Conservation (phyloP, 2,329 filamentous ascomycete species). For the Sporothrix sp. region DNA sequence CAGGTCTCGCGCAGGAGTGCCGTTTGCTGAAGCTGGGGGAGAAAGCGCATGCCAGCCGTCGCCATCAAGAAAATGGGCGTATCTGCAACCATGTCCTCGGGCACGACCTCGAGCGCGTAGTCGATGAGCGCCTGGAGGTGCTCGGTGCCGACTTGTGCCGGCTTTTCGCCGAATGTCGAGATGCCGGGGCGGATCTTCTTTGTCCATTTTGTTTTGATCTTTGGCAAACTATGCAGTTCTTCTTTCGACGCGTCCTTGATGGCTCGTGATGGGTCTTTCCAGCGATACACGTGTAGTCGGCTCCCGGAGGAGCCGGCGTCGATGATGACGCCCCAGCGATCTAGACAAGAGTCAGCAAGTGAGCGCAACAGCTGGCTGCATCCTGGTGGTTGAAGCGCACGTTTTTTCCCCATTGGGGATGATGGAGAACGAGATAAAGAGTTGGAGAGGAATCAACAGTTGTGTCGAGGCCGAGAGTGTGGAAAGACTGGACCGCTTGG, state of each 20-base stretch:
- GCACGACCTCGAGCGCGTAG: conserved; percentile 72
- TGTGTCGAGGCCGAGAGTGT: too few species aligned
- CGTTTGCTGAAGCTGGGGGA: conserved; percentile 63
- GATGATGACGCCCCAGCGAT: conserved; percentile 83
- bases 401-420: conserved; percentile 13
- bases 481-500: background rate
- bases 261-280: conserved; percentile 67
- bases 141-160: conserved; percentile 66
- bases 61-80: conserved; percentile 94
- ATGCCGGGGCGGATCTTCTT: conserved; percentile 93
- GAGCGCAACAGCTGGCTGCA: background rate
- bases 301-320: conserved; percentile 98
- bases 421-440: background rate
- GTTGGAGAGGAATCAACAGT: background rate
- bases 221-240: conserved; percentile 61
- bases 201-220: conserved; percentile 76
- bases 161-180: conserved; percentile 75
- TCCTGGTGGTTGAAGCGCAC: conserved; percentile 2
- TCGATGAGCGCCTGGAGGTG: conserved; percentile 72
- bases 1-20: conserved; percentile 71
- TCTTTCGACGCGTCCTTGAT: conserved; percentile 48
- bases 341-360: conserved; percentile 25
- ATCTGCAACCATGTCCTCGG: conserved; percentile 62
- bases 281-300: conserved; percentile 86
- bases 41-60: conserved; percentile 85